A percentile compares a stretch with the other conserved stretches of the same genome.
Conservation (phyloP, 495 filamentous ascomycete genomes). For the Neurospora africana region DNA sequence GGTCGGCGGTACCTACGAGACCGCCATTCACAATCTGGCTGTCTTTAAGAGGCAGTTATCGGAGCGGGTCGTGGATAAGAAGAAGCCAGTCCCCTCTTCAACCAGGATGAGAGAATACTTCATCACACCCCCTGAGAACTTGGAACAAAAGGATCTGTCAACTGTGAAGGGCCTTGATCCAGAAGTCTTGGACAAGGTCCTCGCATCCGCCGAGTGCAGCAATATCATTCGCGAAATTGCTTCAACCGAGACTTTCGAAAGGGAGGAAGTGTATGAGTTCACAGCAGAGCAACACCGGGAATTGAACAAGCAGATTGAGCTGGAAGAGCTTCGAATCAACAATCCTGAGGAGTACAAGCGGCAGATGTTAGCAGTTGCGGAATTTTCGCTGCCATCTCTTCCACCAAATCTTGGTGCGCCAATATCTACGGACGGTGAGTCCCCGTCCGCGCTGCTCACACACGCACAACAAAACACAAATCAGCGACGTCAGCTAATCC, state of each 20-base stretch:
- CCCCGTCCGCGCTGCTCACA: background rate
- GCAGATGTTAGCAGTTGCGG: background rate
- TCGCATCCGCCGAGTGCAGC: constrained; percentile 21
- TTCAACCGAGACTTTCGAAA: constrained; percentile 35
- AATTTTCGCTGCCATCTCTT: background rate
- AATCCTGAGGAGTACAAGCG: constrained; percentile 19
- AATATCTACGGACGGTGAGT: constrained; percentile 8
- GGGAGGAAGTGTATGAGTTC: constrained; percentile 31
- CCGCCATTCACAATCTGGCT: constrained; percentile 55
- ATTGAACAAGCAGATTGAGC: constrained; percentile 17
- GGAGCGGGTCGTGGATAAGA: constrained; percentile 71
- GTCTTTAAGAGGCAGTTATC: constrained; percentile 76
- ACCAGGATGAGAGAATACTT: constrained; percentile 45
- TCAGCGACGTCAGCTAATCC: constrained; percentile 1
- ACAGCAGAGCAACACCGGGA: constrained; percentile 26
- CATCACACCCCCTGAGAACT: constrained; percentile 37
- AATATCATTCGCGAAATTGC: constrained; percentile 24
- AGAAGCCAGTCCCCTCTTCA: constrained; percentile 53
- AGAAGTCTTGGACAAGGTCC: constrained; percentile 56
- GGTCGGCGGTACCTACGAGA: constrained; percentile 70
- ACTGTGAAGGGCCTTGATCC: constrained; percentile 50
- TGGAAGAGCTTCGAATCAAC: constrained; percentile 14
- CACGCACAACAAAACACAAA: background rate
- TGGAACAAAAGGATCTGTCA: constrained; percentile 42
- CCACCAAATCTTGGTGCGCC: background rate